Conservation (phyloP, 768 basidiomycete species). For the Hypholoma sublateritium region DNA sequence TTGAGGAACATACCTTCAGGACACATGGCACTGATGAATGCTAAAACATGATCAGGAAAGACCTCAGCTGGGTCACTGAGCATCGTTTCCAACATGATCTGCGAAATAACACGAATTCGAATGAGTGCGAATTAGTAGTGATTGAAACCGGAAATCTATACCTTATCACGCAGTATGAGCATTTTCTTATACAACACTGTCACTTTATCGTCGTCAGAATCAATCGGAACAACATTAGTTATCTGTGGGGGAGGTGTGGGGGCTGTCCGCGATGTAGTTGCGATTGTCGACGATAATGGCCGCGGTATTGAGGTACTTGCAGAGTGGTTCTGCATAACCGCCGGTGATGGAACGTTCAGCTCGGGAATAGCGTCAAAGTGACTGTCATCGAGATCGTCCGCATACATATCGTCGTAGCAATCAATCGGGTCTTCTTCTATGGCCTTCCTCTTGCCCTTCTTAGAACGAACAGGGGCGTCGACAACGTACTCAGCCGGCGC, state of each 20-base stretch:
- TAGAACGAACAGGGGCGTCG: constrained; percentile 20
- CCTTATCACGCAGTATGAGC: constrained; percentile 25
- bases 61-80: constrained; percentile 29
- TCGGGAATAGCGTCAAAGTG: not conserved
- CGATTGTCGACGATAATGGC: constrained; percentile 2
- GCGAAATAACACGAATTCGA: constrained; percentile 4
- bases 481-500: constrained; percentile 19
- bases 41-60: constrained; percentile 34
- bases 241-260: not conserved
- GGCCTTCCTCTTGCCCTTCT: constrained; percentile 27
- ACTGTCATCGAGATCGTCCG: constrained; percentile 7
- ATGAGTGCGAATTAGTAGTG: too few species aligned
- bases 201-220: too few species aligned
- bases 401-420: constrained; percentile 26
- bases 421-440: constrained; percentile 35
- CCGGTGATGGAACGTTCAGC: constrained; percentile 1
- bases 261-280: constrained; percentile 1
- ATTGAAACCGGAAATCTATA: not conserved
- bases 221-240: too few species aligned
- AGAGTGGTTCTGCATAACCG: not conserved
- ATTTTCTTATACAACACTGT: constrained; percentile 13
- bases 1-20: constrained; percentile 36
- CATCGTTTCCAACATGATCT: constrained; percentile 28
- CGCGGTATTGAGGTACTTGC: not conserved
- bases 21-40: constrained; percentile 35